phyloP scores from a whole-genome alignment of 23 red algal genomes.

The Gracilaria gracilis region DNA sequence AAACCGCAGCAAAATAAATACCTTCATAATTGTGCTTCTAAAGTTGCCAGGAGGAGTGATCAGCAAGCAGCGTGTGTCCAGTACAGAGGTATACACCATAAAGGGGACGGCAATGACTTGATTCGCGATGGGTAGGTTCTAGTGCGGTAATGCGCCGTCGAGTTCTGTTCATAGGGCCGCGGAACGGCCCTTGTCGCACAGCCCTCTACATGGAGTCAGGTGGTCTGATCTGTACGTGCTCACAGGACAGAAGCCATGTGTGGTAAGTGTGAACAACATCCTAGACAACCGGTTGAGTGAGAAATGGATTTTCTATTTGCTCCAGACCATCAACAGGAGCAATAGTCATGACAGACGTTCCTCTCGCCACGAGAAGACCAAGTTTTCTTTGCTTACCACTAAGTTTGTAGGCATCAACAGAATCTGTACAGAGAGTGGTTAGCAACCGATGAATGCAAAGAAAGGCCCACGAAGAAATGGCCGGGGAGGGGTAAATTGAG shows the following conservation, averaged over 20 bases:
- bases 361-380: conserved; percentile 86
- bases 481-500: neutral
- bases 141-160: neutral
- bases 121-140: neutral
- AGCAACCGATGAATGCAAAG: neutral
- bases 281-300: conserved; percentile 30
- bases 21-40: neutral
- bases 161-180: neutral
- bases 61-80: too few relatives aligned
- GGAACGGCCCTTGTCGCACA: neutral
- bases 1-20: neutral
- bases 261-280: neutral
- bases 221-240: neutral
- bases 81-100: neutral
- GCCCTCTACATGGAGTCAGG: too few relatives aligned
- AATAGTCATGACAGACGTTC: conserved; percentile 92
- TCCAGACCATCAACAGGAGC: conserved; percentile 74
- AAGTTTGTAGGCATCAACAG: conserved; percentile 74
- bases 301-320: conserved; percentile 88
- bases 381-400: conserved; percentile 74
- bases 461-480: too few relatives aligned
- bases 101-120: neutral
- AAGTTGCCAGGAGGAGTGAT: too few relatives aligned
- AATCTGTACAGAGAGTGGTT: conserved; percentile 42
- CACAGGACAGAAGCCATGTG: neutral